Evolutionary conservation across 2,329 filamentous ascomycete genomes (phyloP).

Genomic region (Botryotinia calthae): DNA sequence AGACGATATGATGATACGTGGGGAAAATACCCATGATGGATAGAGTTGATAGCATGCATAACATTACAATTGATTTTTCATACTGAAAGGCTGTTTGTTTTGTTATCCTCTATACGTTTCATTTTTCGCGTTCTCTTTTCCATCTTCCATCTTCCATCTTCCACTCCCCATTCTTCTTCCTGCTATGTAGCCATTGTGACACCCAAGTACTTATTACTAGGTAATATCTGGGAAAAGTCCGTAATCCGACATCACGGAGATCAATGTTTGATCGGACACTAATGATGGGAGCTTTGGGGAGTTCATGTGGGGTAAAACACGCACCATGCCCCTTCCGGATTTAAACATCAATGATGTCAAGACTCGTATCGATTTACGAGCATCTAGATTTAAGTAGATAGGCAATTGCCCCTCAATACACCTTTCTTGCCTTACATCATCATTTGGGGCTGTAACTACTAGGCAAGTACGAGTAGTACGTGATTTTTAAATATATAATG

Average conservation of each 20-base stretch:
- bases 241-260: not conserved
- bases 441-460: not conserved
- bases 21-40: constrained; percentile 14
- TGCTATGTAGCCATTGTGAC: not conserved
- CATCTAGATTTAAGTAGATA: not conserved
- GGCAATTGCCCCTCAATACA: not conserved
- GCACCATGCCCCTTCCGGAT: not conserved
- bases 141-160: not conserved
- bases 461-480: not conserved
- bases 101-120: not conserved
- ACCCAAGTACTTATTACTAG: not conserved
- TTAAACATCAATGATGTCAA: constrained; percentile 14
- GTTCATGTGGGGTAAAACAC: not conserved
- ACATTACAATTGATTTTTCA: not conserved
- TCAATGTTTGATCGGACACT: not conserved
- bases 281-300: not conserved
- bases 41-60: constrained; percentile 13
- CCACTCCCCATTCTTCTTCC: too few species aligned
- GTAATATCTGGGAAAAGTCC: not conserved
- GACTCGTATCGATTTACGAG: not conserved
- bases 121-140: not conserved
- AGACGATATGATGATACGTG: constrained; percentile 15
- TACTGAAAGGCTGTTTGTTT: not conserved
- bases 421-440: not conserved
- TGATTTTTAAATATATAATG: not conserved